phyloP scores from a whole-genome alignment of 441 rosid species.

The Aquilaria agallochum region DNA sequence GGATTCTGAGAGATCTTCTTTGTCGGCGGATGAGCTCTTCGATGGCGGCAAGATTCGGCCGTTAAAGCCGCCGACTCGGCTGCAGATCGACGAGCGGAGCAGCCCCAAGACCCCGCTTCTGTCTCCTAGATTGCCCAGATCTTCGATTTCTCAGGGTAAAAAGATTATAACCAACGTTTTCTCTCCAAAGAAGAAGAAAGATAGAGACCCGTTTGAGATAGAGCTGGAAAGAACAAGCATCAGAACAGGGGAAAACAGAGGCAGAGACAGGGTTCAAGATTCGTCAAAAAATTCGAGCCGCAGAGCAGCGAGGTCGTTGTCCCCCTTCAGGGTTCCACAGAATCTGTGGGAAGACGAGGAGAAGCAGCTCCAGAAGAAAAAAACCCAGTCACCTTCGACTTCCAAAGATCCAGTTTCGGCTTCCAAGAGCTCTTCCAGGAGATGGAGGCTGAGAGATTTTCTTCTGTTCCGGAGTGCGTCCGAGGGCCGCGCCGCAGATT shows the following conservation, averaged over 20 bases:
- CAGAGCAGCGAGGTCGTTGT: conserved; percentile 57
- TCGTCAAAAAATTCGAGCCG: conserved; percentile 32
- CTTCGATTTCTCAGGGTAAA: conserved; percentile 48
- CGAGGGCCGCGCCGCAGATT: conserved; percentile 61
- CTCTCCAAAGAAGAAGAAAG: conserved; percentile 48
- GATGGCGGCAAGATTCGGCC: conserved; percentile 71
- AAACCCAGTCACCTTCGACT: conserved; percentile 18
- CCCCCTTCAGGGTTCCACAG: conserved; percentile 68
- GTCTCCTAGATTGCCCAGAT: conserved; percentile 28
- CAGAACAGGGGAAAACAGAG: conserved; percentile 39
- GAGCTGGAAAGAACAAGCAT: conserved; percentile 31
- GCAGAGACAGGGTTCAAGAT: conserved; percentile 36
- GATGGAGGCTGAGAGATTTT: conserved; percentile 75
- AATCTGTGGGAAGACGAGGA: conserved; percentile 73
- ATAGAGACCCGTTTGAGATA: conserved; percentile 36
- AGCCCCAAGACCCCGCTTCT: conserved; percentile 19
- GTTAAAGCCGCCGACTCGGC: conserved; percentile 49
- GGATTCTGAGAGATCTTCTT: conserved; percentile 31
- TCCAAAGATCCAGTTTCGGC: conserved; percentile 27
- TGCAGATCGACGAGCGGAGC: conserved; percentile 18
- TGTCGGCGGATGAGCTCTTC: conserved; percentile 73
- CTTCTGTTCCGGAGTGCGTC: conserved; percentile 84
- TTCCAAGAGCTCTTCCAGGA: conserved; percentile 51
- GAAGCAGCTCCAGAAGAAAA: conserved; percentile 14
- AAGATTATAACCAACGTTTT: conserved; percentile 42